These are phyloP conservation scores for Vinca minor DNA, from an alignment of 257 asterid genomes.

Conservation along the genomic window DNA sequence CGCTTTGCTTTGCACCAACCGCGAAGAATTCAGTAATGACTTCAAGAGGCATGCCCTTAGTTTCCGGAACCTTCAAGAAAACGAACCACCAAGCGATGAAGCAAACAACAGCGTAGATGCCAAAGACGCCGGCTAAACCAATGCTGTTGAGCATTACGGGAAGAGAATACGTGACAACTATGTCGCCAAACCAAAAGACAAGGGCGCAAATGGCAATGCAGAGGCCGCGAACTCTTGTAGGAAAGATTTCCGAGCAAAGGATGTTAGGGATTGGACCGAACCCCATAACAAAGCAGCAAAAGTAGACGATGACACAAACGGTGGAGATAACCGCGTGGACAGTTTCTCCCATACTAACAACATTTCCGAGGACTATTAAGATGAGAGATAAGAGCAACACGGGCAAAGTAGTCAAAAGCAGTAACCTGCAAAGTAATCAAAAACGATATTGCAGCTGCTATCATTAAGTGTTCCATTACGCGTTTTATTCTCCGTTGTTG, in stretches of 20 bases:
- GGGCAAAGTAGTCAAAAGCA: conserved; percentile 73
- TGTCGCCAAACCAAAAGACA: conserved; percentile 80
- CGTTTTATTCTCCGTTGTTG: neutral
- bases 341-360: conserved; percentile 43
- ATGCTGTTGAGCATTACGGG: conserved; percentile 69
- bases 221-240: conserved; percentile 87
- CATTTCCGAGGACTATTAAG: conserved; percentile 54
- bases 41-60: conserved; percentile 95
- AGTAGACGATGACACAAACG: conserved; percentile 64
- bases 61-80: conserved; percentile 76
- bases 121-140: conserved; percentile 71
- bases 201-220: conserved; percentile 95
- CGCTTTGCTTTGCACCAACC: conserved; percentile 57
- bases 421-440: conserved; percentile 44
- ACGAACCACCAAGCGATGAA: conserved; percentile 62
- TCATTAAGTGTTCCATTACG: neutral
- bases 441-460: neutral
- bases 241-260: conserved; percentile 92
- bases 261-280: conserved; percentile 96
- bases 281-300: conserved; percentile 88
- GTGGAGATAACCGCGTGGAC: conserved; percentile 71
- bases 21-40: conserved; percentile 87
- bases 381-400: conserved; percentile 51
- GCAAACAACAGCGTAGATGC: conserved; percentile 66
- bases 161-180: conserved; percentile 63